phyloP scores from a whole-genome alignment of 345 rosid genomes.

The Durio zibethinus region DNA sequence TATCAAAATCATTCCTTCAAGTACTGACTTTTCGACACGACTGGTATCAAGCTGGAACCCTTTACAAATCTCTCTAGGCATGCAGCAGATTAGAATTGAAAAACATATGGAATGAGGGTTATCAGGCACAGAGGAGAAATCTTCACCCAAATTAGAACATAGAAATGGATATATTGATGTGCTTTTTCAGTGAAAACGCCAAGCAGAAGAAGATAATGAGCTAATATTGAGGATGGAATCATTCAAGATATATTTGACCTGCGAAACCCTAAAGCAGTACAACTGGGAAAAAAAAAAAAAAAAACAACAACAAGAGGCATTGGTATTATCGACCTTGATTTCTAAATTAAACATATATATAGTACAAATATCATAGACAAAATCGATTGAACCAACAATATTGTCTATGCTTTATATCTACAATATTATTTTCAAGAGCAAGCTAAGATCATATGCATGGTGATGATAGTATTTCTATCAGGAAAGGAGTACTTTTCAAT shows the following conservation, averaged over 20 bases:
- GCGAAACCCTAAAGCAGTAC: conserved; percentile 7
- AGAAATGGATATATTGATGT: neutral
- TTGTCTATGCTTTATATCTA: neutral
- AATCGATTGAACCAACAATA: conserved; percentile 16
- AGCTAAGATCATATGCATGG: neutral
- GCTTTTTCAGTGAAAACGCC: neutral
- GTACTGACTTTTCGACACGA: neutral
- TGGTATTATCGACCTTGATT: neutral
- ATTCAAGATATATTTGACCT: neutral
- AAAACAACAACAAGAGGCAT: no score
- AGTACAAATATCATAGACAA: conserved; percentile 1
- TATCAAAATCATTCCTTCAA: neutral
- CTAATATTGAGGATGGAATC: neutral
- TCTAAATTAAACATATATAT: conserved; percentile 7
- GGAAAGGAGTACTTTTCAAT: neutral
- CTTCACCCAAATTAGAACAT: neutral
- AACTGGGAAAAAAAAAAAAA: neutral
- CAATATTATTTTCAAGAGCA: neutral
- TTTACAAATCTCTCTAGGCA: neutral
- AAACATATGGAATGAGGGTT: no score
- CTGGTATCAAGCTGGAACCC: neutral
- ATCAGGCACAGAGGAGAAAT: neutral
- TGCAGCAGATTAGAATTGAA: neutral
- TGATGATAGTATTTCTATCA: neutral
- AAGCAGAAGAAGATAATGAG: neutral